Percentiles rank a stretch among this genome's conserved stretches.
Conservation (phyloP, 192 early-diverging fungal species). For the Coemansia javaensis region DNA sequence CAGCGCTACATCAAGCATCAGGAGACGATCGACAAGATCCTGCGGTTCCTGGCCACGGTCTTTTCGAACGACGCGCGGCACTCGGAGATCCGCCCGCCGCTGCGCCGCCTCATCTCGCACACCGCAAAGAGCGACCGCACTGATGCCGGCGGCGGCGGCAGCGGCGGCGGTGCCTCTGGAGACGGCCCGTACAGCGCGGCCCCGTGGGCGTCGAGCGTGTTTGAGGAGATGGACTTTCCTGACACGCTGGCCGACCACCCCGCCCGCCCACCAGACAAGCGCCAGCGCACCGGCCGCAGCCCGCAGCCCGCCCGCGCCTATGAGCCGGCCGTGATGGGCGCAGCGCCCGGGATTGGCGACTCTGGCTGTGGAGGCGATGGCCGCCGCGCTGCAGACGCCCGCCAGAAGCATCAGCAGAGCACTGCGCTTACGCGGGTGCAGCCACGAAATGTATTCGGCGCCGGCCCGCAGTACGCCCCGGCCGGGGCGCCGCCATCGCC, state of each 20-base stretch:
- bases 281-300: slow-evolving; percentile 4
- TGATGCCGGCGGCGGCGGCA: not conserved
- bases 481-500: no score
- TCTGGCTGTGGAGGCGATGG: no score
- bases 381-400: not conserved
- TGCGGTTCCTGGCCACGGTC: slow-evolving; percentile 84
- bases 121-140: not conserved
- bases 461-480: not conserved
- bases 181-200: not conserved
- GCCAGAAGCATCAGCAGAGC: slow-evolving; percentile 1
- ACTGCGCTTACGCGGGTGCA: slow-evolving; percentile 26
- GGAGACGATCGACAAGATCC: slow-evolving; percentile 88
- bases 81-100: slow-evolving; percentile 29
- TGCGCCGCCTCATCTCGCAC: slow-evolving; percentile 41
- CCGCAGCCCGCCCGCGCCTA: slow-evolving; percentile 2
- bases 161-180: not conserved
- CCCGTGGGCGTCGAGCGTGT: slow-evolving; percentile 16
- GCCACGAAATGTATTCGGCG: slow-evolving; percentile 5
- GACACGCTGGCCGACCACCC: slow-evolving; percentile 12
- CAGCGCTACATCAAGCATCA: slow-evolving; percentile 84
- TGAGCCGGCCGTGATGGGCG: no score
- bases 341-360: no score
- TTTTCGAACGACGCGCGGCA: slow-evolving; percentile 56
- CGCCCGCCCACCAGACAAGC: slow-evolving; percentile 25
- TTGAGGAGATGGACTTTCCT: slow-evolving; percentile 33